These are phyloP conservation scores for Strobilomyces echinocephalus DNA, from an alignment of 768 basidiomycete species.

Conservation along the genomic window DNA sequence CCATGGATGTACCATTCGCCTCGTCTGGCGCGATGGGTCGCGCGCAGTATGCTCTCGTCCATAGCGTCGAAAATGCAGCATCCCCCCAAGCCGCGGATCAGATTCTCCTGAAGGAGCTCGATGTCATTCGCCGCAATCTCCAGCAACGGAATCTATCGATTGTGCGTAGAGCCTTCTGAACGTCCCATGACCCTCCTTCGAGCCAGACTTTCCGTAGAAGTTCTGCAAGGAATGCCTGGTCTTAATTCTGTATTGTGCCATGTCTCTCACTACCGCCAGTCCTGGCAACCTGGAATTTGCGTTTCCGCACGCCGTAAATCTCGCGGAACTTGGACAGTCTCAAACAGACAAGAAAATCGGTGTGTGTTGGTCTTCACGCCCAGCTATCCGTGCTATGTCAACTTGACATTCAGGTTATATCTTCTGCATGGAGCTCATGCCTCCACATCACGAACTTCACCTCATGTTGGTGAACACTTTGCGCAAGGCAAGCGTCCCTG, in stretches of 20 bases:
- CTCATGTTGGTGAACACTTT: slow-evolving; percentile 85
- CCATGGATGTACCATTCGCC: slow-evolving; percentile 74
- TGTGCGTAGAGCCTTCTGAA: slow-evolving; percentile 39
- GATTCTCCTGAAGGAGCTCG: slow-evolving; percentile 54
- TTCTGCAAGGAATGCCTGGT: slow-evolving; percentile 64
- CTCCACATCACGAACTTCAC: slow-evolving; percentile 59
- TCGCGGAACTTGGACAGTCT: slow-evolving; percentile 64
- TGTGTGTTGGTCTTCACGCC: slow-evolving; percentile 21
- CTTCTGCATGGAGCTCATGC: slow-evolving; percentile 74
- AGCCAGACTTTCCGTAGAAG: slow-evolving; percentile 38
- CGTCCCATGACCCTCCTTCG: slow-evolving; percentile 3
- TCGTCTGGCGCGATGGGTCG: slow-evolving; percentile 76
- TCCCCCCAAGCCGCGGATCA: slow-evolving; percentile 59
- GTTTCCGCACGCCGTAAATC: slow-evolving; percentile 67
- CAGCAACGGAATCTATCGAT: slow-evolving; percentile 44
- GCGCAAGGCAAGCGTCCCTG: slow-evolving; percentile 53
- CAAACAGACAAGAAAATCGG: slow-evolving; percentile 67
- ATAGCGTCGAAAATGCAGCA: slow-evolving; percentile 59
- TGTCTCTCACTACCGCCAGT: slow-evolving; percentile 40
- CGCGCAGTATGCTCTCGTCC: slow-evolving; percentile 70
- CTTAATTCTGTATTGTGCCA: slow-evolving; percentile 65
- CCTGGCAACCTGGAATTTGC: slow-evolving; percentile 61
- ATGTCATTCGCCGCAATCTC: slow-evolving; percentile 50
- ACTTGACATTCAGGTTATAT: slow-evolving; percentile 54
- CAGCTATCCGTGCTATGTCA: neutral